Evolutionary conservation across 2,329 filamentous ascomycete species (phyloP).

Genomic region (Neopestalotiopsis sp.): DNA sequence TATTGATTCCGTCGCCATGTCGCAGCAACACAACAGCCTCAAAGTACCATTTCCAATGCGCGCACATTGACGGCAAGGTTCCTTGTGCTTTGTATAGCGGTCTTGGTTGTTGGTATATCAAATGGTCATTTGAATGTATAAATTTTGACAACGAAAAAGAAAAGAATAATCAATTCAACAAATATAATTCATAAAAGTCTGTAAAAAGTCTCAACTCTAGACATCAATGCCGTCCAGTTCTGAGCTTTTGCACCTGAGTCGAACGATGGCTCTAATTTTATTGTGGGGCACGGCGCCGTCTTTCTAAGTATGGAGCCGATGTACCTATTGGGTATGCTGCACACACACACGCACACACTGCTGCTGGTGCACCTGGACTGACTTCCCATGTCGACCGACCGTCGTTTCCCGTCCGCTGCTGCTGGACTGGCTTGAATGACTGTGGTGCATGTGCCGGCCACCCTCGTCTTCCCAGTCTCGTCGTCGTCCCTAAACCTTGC

Average conservation of each 20-base stretch:
- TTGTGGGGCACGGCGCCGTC: constrained; percentile 7
- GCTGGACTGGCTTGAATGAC: not conserved
- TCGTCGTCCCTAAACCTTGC: constrained; percentile 10
- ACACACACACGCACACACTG: not conserved
- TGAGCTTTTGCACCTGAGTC: constrained; percentile 9
- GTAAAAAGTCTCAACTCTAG: constrained; percentile 3
- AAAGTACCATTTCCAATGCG: no score
- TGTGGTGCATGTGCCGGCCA: constrained; percentile 9
- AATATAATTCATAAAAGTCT: not conserved
- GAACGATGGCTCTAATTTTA: constrained; percentile 10
- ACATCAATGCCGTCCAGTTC: not conserved
- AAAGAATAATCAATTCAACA: not conserved
- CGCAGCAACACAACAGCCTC: no score
- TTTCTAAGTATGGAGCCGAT: not conserved
- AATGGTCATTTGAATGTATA: no score
- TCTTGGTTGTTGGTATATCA: no score
- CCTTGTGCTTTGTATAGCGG: no score
- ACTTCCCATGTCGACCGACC: not conserved
- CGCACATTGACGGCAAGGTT: no score
- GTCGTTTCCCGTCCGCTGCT: not conserved
- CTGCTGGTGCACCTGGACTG: not conserved
- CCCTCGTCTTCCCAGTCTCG: not conserved
- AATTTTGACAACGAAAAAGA: not conserved
- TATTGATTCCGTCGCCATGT: no score
- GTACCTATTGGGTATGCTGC: not conserved